These are phyloP conservation scores for Persicaria tinctoria DNA, from an alignment of 148 eudicot species.

Conservation along the genomic window DNA sequence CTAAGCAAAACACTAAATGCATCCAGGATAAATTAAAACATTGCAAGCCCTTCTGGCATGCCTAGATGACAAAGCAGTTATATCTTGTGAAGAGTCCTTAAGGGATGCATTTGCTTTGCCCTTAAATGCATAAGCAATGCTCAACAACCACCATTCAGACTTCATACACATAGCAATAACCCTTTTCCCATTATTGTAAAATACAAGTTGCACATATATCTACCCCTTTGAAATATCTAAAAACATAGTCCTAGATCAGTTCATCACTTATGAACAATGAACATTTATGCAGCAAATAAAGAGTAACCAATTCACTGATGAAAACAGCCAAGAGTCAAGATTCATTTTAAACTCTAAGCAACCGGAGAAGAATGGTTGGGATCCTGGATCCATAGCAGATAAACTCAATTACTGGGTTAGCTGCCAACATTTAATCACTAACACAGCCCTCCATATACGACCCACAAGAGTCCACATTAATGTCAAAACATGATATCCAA, in stretches of 20 bases:
- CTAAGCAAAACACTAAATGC: not conserved
- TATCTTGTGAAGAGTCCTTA: not conserved
- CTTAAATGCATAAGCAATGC: not conserved
- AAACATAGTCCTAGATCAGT: too few relatives aligned
- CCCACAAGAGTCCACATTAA: not conserved
- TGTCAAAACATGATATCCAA: not conserved
- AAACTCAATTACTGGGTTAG: not conserved
- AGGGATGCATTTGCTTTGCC: too few relatives aligned
- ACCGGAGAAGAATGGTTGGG: not conserved
- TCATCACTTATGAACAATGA: too few relatives aligned
- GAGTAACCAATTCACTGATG: too few relatives aligned
- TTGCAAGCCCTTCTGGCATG: not conserved
- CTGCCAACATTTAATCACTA: not conserved
- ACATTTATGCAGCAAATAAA: too few relatives aligned
- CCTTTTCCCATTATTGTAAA: not conserved
- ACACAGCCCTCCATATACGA: not conserved
- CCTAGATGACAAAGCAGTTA: not conserved
- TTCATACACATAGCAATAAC: not conserved
- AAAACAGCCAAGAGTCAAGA: too few relatives aligned
- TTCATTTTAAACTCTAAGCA: not conserved
- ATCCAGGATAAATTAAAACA: not conserved
- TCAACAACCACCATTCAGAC: not conserved
- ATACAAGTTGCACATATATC: too few relatives aligned
- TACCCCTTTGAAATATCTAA: too few relatives aligned
- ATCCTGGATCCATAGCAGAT: not conserved